A percentile compares a stretch with the other conserved stretches of the same genome.
Conservation (phyloP, 371 early-diverging fungal genomes). For the Fennellomyces sp. region DNA sequence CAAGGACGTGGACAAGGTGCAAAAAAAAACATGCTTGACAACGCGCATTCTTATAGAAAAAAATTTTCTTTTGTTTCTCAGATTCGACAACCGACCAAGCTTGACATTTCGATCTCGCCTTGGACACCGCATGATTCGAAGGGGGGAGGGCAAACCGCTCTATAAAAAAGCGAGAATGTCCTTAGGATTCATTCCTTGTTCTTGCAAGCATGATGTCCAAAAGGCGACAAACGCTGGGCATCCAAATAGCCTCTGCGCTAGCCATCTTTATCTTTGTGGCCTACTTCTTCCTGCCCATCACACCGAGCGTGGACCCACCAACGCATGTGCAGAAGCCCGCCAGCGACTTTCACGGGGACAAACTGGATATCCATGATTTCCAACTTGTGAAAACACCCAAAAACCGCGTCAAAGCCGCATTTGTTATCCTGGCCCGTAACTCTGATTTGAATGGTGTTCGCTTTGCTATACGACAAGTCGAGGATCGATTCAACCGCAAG, state of each 20-base stretch:
- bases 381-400: not conserved
- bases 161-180: too few relatives aligned
- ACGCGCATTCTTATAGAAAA: not conserved
- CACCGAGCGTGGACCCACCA: not conserved
- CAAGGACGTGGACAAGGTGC: not conserved
- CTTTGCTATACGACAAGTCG: slow-evolving; percentile 72
- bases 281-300: slow-evolving; percentile 15
- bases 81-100: too few relatives aligned
- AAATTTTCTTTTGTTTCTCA: not conserved
- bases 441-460: slow-evolving; percentile 71
- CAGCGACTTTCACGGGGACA: not conserved
- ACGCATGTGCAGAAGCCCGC: not conserved
- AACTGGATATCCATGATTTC: not conserved
- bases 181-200: too few relatives aligned
- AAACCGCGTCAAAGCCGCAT: slow-evolving; percentile 54
- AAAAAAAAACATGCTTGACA: not conserved
- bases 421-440: slow-evolving; percentile 75
- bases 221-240: slow-evolving; percentile 22
- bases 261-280: slow-evolving; percentile 18
- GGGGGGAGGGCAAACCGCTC: too few relatives aligned
- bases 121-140: too few relatives aligned
- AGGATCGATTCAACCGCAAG: slow-evolving; percentile 81
- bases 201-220: slow-evolving; percentile 26
- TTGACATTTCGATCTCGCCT: too few relatives aligned
- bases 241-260: slow-evolving; percentile 19